Evolutionary conservation across 2,329 filamentous ascomycete genomes (phyloP).

Genomic region (Aspergillus pseudonomiae): DNA sequence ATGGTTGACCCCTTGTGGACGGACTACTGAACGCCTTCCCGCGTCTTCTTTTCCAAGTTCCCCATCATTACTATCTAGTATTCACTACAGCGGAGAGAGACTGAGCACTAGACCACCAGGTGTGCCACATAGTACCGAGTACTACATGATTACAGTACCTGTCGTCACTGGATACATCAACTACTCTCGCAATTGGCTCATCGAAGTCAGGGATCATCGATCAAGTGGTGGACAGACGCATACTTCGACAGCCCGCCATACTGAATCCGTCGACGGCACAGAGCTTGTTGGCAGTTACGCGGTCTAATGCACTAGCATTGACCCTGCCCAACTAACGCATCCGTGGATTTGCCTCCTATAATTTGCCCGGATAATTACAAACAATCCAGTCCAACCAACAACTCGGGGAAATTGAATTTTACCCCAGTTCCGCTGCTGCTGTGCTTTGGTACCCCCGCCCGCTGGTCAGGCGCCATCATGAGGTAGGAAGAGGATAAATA

Average conservation of each 20-base stretch:
- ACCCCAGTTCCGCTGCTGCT: slow-evolving; percentile 19
- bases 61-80: background rate
- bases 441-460: slow-evolving; percentile 18
- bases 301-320: slow-evolving; percentile 1
- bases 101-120: background rate
- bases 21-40: background rate
- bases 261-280: background rate
- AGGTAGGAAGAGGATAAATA: slow-evolving; percentile 21
- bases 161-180: background rate
- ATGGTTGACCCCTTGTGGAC: background rate
- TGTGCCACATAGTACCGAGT: background rate
- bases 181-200: background rate
- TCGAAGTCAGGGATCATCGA: background rate
- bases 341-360: slow-evolving; percentile 7
- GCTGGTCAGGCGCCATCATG: slow-evolving; percentile 26
- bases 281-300: slow-evolving; percentile 5
- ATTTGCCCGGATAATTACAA: slow-evolving; percentile 22
- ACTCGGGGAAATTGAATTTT: slow-evolving; percentile 12
- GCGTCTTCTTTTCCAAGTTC: background rate
- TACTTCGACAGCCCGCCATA: slow-evolving; percentile 1
- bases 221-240: slow-evolving; percentile 11
- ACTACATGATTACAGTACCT: no score
- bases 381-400: slow-evolving; percentile 22
- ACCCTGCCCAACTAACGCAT: slow-evolving; percentile 1
- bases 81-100: background rate